These are phyloP conservation scores for Nannochloropsis gaditana DNA, from an alignment of 108 stramenopile genomes.

Conservation along the genomic window DNA sequence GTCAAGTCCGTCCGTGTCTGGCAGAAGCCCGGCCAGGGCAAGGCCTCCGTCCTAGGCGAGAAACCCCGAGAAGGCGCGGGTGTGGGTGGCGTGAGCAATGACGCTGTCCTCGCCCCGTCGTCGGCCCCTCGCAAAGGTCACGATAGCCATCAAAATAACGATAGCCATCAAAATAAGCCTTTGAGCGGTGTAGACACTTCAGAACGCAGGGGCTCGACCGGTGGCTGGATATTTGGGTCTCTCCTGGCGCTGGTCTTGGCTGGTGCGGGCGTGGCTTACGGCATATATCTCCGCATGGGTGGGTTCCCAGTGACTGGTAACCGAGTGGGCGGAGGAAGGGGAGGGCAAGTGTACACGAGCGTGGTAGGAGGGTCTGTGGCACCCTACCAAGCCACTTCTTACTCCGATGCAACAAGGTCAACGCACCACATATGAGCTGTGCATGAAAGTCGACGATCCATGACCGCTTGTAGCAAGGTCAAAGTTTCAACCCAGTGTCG, in stretches of 20 bases:
- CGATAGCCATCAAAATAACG: not conserved
- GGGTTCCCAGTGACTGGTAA: not conserved
- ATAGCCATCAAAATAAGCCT: not conserved
- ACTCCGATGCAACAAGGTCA: not conserved
- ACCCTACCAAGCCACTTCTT: constrained; percentile 9
- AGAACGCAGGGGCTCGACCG: not conserved
- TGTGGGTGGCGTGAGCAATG: not conserved
- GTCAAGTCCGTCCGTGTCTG: constrained; percentile 26
- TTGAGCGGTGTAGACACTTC: not conserved
- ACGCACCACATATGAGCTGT: not conserved
- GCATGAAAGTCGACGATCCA: no score
- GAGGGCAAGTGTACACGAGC: not conserved
- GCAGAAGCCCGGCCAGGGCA: not conserved
- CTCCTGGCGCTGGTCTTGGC: not conserved
- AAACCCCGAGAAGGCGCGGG: not conserved
- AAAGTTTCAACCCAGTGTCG: no score
- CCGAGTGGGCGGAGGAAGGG: not conserved
- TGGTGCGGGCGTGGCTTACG: not conserved
- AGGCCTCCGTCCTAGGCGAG: not conserved
- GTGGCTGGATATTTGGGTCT: constrained; percentile 13
- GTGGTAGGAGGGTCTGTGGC: not conserved
- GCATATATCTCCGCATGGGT: not conserved
- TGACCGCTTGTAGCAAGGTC: no score
- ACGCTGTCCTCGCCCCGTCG: not conserved
- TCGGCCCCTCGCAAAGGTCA: not conserved